These are phyloP conservation scores for Euclidium syriacum DNA, from an alignment of 345 rosid species.

Conservation along the genomic window DNA sequence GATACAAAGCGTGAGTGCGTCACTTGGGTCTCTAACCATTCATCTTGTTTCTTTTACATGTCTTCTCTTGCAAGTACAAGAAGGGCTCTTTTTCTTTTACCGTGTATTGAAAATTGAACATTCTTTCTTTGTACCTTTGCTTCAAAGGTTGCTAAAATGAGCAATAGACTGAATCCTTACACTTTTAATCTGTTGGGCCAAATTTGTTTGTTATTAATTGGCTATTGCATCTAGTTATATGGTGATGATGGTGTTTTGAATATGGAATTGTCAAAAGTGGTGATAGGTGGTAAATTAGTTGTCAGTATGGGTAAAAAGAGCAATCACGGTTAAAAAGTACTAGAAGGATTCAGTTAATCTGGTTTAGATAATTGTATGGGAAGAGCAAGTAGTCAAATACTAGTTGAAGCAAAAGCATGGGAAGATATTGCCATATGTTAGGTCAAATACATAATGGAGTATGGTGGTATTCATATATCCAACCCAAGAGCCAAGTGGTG, in stretches of 20 bases:
- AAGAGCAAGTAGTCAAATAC: too few species aligned
- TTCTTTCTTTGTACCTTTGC: not conserved
- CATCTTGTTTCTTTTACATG: not conserved
- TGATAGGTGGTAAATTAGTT: not conserved
- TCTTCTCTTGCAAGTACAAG: not conserved
- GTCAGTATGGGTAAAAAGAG: not conserved
- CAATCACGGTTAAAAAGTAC: not conserved
- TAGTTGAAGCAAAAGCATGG: not conserved
- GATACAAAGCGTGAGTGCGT: constrained; percentile 26
- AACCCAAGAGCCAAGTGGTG: too few species aligned
- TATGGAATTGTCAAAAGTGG: not conserved
- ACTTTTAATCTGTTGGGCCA: not conserved
- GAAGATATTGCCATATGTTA: too few species aligned
- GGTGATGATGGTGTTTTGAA: not conserved
- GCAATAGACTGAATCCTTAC: not conserved
- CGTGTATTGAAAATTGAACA: not conserved
- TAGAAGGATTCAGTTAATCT: not conserved
- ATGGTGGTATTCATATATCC: too few species aligned
- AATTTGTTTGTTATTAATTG: not conserved
- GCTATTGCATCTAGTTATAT: not conserved
- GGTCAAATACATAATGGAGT: too few species aligned
- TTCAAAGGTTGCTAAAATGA: not conserved
- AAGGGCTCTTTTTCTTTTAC: not conserved
- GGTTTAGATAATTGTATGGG: not conserved
- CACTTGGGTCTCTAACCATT: constrained; percentile 7